Base-by-base conservation (phyloP, 2,329 filamentous ascomycete species). In the Coleophoma eucalyptorum region DNA sequence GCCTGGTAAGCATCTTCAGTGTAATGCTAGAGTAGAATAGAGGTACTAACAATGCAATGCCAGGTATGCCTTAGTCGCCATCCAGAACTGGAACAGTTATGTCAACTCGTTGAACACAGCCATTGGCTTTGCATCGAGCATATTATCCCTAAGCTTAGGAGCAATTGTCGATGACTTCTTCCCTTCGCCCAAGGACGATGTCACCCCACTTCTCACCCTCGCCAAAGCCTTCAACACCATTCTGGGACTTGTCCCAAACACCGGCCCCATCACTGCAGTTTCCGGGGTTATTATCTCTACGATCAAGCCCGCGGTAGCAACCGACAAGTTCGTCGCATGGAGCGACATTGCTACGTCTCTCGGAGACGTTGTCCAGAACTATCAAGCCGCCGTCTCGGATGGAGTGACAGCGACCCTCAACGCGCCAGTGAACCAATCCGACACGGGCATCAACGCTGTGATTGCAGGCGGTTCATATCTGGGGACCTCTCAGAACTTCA, bases 81-180 rank as follows among this genome's bases (percentile, higher is more conserved):
- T 55, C 42, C 54, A 55, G 37, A 55, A 55, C 42, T 55, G 47
- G 46, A 55, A 55, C 33, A 51, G 49, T n/a, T 55, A 55, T 31
- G 54, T 55, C 51, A 55, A 55, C 41, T 49, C 51, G 3, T 2
- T 55, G 5, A 55, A 54, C 43, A 54, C 51, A 18, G 51, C 54
- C 40, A 35, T 55, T 16, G 16, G n/a, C 18, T 55, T 55, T 31
- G 51, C 54, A 13, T 49, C 49, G 1, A 50, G 33, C 5, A 55
- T 55, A 16, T 19, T 47, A 2, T 6, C 20, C 10, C 38, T 55
- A 0, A 44, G 20, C 11, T 21, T 55, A 6, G 51, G 51, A 8
- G 49, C 21, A 2, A 38, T 55, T 15, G 49, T 54, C 37, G 16
- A 40, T 2, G 51, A 55, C 31, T 55, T 55, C 41, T 51, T 37